Conservation (phyloP, 495 filamentous ascomycete species). For the Cryomyces minteri region DNA sequence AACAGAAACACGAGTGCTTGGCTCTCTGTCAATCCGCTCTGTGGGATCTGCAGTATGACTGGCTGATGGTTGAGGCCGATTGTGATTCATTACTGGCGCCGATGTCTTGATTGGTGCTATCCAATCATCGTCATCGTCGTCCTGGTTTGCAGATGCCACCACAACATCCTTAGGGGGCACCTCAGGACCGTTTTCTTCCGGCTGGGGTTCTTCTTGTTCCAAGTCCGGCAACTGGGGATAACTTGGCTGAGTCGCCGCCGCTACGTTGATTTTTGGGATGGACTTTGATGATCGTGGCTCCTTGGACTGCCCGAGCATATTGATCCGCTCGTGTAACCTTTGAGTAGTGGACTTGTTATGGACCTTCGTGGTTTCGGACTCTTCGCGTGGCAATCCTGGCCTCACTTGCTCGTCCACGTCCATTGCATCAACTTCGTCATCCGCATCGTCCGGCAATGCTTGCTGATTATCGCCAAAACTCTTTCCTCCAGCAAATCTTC, state of each 20-base stretch:
- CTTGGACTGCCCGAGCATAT: conserved; percentile 72
- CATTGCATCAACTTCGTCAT: conserved; percentile 30
- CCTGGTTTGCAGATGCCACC: conserved; percentile 1
- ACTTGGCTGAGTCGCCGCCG: conserved; percentile 21
- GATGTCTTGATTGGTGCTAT: conserved; percentile 31
- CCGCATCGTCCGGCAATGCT: conserved; percentile 26
- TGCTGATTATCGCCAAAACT: conserved; percentile 25
- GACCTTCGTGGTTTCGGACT: conserved; percentile 29
- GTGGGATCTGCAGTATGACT: not conserved
- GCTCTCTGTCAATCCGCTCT: conserved; percentile 21
- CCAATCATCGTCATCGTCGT: conserved; percentile 68
- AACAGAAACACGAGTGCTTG: conserved; percentile 13
- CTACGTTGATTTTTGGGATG: conserved; percentile 30
- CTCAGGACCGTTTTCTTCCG: not conserved
- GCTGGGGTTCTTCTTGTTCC: not conserved
- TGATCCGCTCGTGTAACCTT: conserved; percentile 78
- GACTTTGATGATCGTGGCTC: conserved; percentile 52
- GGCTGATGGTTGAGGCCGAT: not conserved
- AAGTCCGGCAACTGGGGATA: conserved; percentile 35
- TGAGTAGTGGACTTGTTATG: conserved; percentile 88
- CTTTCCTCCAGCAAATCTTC: conserved; percentile 43
- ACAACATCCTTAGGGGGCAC: not conserved
- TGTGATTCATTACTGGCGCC: not conserved
- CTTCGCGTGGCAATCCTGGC: conserved; percentile 12
- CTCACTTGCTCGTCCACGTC: conserved; percentile 37